A percentile compares a stretch with the other conserved stretches of the same genome.
Evolutionary conservation across 2,329 filamentous ascomycete species (phyloP).

Genomic region (Tolypocladium pustulatum): DNA sequence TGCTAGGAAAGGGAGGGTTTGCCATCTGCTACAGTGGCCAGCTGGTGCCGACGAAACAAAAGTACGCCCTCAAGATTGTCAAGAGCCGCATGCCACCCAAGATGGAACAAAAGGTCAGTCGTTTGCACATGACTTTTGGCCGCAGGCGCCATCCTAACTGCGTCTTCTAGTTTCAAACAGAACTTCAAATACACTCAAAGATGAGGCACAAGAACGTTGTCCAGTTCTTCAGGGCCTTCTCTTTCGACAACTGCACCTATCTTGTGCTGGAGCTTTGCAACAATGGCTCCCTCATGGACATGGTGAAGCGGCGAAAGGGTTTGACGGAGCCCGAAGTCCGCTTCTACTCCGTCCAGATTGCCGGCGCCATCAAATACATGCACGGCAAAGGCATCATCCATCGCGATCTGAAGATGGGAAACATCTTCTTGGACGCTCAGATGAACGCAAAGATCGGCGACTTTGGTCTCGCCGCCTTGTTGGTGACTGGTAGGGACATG

Average conservation of each 20-base stretch:
- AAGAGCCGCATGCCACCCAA: conserved; percentile 73
- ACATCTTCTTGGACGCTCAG: conserved; percentile 84
- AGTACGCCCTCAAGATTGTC: conserved; percentile 72
- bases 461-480: conserved; percentile 85
- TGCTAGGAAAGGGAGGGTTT: conserved; percentile 73
- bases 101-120: conserved; percentile 68
- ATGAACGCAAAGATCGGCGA: conserved; percentile 99
- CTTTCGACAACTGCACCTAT: conserved; percentile 80
- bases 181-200: conserved; percentile 97
- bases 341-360: conserved; percentile 88
- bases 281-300: conserved; percentile 94
- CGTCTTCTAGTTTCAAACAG: conserved; percentile 52
- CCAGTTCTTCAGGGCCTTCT: conserved; percentile 88
- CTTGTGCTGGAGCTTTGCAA: conserved; percentile 89
- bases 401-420: conserved; percentile 94
- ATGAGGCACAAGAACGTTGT: conserved; percentile 95
- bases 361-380: conserved; percentile 96
- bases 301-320: conserved; percentile 85
- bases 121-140: neutral
- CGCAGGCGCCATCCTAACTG: neutral
- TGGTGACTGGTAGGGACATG: conserved; percentile 87
- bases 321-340: conserved; percentile 90
- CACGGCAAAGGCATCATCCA: conserved; percentile 94
- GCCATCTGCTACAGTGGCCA: conserved; percentile 71
- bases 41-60: conserved; percentile 53